Evolutionary conservation across 371 early-diverging fungal species (phyloP).

Genomic region (Rhizopus delemar): DNA sequence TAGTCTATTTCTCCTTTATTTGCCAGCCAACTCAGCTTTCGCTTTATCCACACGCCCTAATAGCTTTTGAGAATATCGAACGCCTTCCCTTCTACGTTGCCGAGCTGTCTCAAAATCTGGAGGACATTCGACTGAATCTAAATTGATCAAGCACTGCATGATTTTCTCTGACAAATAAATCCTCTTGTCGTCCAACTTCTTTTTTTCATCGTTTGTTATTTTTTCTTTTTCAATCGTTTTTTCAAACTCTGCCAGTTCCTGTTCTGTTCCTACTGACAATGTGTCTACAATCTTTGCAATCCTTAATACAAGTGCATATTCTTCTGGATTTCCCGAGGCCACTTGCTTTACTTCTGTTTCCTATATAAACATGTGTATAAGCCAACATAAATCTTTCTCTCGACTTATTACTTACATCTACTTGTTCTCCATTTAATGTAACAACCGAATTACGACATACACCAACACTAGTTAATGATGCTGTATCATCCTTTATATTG

Average conservation of each 20-base stretch:
- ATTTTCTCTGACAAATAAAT: conserved; percentile 54
- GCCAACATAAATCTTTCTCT: neutral
- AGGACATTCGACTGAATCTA: conserved; percentile 62
- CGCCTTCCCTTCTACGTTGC: conserved; percentile 58
- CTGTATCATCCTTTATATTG: conserved; percentile 65
- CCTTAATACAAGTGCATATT: conserved; percentile 40
- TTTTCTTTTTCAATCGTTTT: conserved; percentile 15
- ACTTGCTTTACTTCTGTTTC: conserved; percentile 52
- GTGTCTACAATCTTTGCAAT: conserved; percentile 33
- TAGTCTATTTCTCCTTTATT: neutral
- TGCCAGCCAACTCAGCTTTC: conserved; percentile 16
- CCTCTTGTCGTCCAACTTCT: conserved; percentile 49
- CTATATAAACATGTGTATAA: conserved; percentile 22
- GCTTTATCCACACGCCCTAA: conserved; percentile 55
- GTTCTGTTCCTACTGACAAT: conserved; percentile 15
- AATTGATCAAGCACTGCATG: conserved; percentile 55
- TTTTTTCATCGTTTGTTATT: conserved; percentile 27
- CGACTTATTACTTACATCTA: conserved; percentile 44
- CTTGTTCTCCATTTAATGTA: conserved; percentile 55
- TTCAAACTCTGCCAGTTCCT: conserved; percentile 29
- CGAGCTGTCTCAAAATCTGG: conserved; percentile 60
- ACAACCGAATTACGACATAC: conserved; percentile 52
- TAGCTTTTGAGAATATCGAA: conserved; percentile 49
- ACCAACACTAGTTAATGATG: conserved; percentile 56
- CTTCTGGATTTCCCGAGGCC: conserved; percentile 55